Base-by-base conservation (phyloP, 345 rosid genomes). In the Anastatica hierochuntica region DNA sequence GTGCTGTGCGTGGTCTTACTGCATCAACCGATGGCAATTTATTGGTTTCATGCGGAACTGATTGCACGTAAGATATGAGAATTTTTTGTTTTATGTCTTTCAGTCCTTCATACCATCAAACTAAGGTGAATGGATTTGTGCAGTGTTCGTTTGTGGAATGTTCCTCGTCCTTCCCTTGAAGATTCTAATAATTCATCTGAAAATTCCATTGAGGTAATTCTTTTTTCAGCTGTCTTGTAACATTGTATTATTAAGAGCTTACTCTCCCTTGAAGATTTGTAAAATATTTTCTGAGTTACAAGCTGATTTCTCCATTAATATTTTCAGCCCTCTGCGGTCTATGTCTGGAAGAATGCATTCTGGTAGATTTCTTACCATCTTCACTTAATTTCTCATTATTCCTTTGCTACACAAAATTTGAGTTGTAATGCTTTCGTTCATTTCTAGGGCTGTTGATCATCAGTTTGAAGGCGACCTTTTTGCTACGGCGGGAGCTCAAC, bases 61-160 rank as follows among this genome's bases (percentile, higher is more conserved):
- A 88, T 76, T 68, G 81, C 90, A 82, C 81, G 94, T 88, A 92
- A 79, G 85, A 16, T 47, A 53, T 14, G 14, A 6, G 4, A 7
- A 10, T 26, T 30, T 6, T 26, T 57, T n/a, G n/a, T 26, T 43
- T 42, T 0, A 40, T 8, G 3, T 21, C 38, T 16, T 53, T 27
- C 39, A 7, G 12, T 58, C 4, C 10, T 58, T 9, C 3, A 6
- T 2, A 37, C n/a, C 1, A 0, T 20, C 23, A 9, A 36, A 9
- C 37, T 56, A 48, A 62, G 20, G 14, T 62, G 7, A 40, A 27
- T 42, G 33, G 13, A 18, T 21, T 63, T 61, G 5, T 62, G 56
- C 60, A 94, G 99, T 68, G 97, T 88, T 58, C 82, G 90, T 77
- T 80, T 94, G 62, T 94, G 99, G 99, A 77, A 70, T 69, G 97